Percentiles rank a stretch among this genome's conserved stretches.
Evolutionary conservation across 148 eudicot species (phyloP).

Genomic region (Euryodendron excelsum): DNA sequence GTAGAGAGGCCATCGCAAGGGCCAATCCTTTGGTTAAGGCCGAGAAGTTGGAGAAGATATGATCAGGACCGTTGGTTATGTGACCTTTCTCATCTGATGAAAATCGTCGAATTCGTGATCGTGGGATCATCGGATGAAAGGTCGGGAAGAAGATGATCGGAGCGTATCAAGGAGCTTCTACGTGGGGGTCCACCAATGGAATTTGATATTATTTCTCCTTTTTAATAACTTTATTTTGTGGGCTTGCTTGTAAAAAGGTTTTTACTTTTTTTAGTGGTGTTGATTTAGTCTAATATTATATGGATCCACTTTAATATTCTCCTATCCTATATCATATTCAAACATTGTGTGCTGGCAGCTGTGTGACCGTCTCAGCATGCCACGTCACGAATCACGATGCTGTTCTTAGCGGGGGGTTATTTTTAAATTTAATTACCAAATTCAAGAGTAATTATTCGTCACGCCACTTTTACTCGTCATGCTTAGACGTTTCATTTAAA

Average conservation of each 20-base stretch:
- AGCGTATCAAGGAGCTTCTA: not conserved
- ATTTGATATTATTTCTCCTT: not conserved
- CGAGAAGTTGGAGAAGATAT: slow-evolving; percentile 47
- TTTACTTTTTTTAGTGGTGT: not conserved
- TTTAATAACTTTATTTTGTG: not conserved
- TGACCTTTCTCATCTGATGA: not conserved
- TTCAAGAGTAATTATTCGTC: too few relatives aligned
- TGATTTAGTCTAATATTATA: not conserved
- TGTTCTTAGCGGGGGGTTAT: too few relatives aligned
- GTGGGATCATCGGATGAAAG: not conserved
- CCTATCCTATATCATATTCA: too few relatives aligned
- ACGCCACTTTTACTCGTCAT: too few relatives aligned
- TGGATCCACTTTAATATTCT: too few relatives aligned
- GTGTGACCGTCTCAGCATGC: too few relatives aligned
- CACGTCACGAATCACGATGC: too few relatives aligned
- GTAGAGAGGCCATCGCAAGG: slow-evolving; percentile 61
- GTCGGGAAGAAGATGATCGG: not conserved
- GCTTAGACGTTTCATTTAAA: too few relatives aligned
- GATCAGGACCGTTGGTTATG: slow-evolving; percentile 11
- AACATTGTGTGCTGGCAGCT: too few relatives aligned
- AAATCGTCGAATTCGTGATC: not conserved
- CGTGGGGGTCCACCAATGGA: too few relatives aligned
- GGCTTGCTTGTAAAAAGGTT: not conserved
- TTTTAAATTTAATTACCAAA: too few relatives aligned
- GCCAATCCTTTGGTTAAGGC: slow-evolving; percentile 63